Evolutionary conservation across 371 early-diverging fungal genomes (phyloP).

Genomic region (Mortierella sp.): DNA sequence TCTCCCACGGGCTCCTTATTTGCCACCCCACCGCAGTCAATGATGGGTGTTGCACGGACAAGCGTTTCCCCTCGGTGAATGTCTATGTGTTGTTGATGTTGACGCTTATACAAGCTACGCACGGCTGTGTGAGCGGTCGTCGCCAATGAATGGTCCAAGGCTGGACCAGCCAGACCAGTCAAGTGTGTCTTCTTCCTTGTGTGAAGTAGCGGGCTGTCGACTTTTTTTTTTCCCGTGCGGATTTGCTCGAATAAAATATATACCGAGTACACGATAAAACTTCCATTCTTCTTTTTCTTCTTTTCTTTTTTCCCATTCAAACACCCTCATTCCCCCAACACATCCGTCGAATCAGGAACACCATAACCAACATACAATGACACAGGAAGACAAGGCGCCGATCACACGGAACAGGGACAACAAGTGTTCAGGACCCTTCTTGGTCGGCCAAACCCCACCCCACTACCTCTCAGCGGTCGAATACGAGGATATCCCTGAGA

Average conservation of each 20-base stretch:
- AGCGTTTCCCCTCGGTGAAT: too few species aligned
- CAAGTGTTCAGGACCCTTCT: conserved; percentile 17
- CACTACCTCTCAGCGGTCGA: conserved; percentile 47
- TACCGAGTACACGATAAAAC: neutral
- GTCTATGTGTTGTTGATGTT: too few species aligned
- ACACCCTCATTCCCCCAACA: neutral
- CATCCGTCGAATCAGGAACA: neutral
- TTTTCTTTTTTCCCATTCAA: neutral
- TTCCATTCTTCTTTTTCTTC: neutral
- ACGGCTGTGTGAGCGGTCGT: neutral
- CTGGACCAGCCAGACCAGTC: neutral
- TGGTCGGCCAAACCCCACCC: conserved; percentile 26
- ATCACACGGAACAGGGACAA: neutral
- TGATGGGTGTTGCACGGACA: neutral
- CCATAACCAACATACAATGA: neutral
- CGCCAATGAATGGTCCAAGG: neutral
- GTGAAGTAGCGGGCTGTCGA: neutral
- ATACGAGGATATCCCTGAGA: conserved; percentile 36
- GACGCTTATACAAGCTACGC: too few species aligned
- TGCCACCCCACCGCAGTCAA: neutral
- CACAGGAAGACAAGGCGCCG: neutral
- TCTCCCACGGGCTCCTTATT: neutral
- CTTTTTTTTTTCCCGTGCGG: neutral
- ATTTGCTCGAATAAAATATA: neutral
- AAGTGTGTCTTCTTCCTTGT: neutral